These are phyloP conservation scores for Lichtheimia ornata DNA, from an alignment of 371 early-diverging fungal species.

Conservation along the genomic window DNA sequence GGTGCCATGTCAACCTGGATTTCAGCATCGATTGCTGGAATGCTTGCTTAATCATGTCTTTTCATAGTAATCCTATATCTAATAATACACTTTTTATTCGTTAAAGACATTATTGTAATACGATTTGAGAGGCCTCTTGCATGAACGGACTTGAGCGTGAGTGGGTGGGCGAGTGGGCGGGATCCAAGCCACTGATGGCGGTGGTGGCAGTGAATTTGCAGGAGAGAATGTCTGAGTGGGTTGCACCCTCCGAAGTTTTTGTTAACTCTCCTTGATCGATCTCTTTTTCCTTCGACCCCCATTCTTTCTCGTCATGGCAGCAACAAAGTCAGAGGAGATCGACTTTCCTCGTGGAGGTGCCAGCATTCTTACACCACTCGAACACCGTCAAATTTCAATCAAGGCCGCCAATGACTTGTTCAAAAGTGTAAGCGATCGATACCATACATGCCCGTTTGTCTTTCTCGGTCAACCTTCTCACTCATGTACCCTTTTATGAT, in stretches of 20 bases:
- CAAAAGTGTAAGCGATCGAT: slow-evolving; percentile 22
- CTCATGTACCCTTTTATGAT: neutral
- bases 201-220: too few relatives aligned
- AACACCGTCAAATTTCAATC: slow-evolving; percentile 75
- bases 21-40: slow-evolving; percentile 85
- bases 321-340: slow-evolving; percentile 26
- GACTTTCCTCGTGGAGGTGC: slow-evolving; percentile 86
- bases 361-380: slow-evolving; percentile 78
- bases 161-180: too few relatives aligned
- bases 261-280: neutral
- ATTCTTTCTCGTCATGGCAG: neutral
- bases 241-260: too few relatives aligned
- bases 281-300: neutral
- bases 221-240: too few relatives aligned
- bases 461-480: neutral
- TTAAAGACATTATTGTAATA: too few relatives aligned
- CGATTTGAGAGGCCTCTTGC: too few relatives aligned
- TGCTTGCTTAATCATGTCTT: slow-evolving; percentile 29
- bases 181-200: too few relatives aligned
- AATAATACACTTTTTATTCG: too few relatives aligned
- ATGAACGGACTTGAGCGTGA: too few relatives aligned
- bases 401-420: slow-evolving; percentile 73
- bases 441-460: neutral
- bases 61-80: too few relatives aligned
- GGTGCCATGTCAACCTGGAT: slow-evolving; percentile 85